Base-by-base conservation (phyloP, 257 asterid species). In the Solanum etuberosum region DNA sequence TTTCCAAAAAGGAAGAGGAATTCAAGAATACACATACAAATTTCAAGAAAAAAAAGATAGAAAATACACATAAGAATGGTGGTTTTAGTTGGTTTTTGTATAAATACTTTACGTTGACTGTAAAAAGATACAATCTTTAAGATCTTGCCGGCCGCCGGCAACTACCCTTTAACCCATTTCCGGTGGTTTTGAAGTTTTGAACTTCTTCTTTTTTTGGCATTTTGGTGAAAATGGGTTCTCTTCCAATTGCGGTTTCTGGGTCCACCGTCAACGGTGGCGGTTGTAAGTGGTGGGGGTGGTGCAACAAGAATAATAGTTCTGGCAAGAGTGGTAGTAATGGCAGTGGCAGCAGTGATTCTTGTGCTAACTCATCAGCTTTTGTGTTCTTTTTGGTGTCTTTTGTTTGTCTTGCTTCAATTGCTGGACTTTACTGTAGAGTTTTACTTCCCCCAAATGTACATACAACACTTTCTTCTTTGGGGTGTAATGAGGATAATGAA, bases 401-500 rank as follows among this genome's bases (percentile, higher is more conserved):
- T 91, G 89, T 91, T 86, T 88, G 94, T 85, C 90, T 97, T 91
- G 96, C 95, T 42, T 90, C 92, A 90, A 90, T 95, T 91, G 99
- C 94, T 90, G 88, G 90, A 42, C 88, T 97, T 61, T 95, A 95
- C 51, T 93, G 89, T 71, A 91, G 93, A 90, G 86, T 88, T 82
- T 86, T 96, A 92, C 86, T 96, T 83, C 34, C 95, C 73, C 90
- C 97, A 42, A 91, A 93, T 89, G 96, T 91, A 90, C 97, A 92
- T 88, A n/a, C 89, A 83, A 92, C 90, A 86, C 86, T 93, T 85
- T 90, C 92, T 87, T 59, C 88, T 67, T 38, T 88, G 46, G 99
- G 99, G 1, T 97, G 99, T 81, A 89, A 80, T 34, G 94, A 93
- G 42, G 99, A 97, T 89, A 92, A 90, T 86, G 99, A 96, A 89